A percentile compares a stretch with the other conserved stretches of the same genome.
phyloP scores from a whole-genome alignment of 179 eudicot genomes.

The Silene vulgaris region DNA sequence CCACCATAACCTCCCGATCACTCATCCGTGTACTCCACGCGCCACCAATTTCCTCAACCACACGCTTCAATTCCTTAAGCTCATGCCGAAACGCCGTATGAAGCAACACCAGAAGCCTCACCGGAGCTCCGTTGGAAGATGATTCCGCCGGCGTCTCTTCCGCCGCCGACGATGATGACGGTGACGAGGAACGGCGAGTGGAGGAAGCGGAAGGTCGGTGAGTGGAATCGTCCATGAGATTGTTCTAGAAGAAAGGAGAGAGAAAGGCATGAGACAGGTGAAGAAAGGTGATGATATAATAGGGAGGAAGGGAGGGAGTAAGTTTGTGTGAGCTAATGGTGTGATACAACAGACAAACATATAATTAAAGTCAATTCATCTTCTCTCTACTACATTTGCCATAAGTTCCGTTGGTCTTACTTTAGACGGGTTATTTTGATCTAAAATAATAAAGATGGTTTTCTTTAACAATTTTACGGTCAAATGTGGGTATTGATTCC shows the following conservation, averaged over 20 bases:
- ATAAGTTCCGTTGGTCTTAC: too few species aligned
- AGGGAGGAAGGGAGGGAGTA: too few species aligned
- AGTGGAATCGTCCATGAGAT: constrained; percentile 28
- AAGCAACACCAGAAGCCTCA: constrained; percentile 42
- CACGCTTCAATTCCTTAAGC: constrained; percentile 41
- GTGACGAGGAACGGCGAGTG: not conserved
- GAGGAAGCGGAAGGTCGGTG: constrained; percentile 7
- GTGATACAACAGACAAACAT: too few species aligned
- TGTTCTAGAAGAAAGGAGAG: constrained; percentile 21
- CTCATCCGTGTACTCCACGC: constrained; percentile 22
- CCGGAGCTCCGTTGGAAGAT: constrained; percentile 19
- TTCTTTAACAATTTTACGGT: too few species aligned
- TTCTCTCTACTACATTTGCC: too few species aligned
- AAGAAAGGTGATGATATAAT: too few species aligned
- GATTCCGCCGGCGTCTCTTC: not conserved
- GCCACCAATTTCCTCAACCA: constrained; percentile 26
- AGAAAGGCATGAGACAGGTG: constrained; percentile 35
- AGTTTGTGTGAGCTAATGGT: too few species aligned
- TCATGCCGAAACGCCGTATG: constrained; percentile 68
- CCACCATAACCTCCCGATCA: constrained; percentile 25
- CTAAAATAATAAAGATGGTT: too few species aligned
- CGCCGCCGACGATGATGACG: not conserved
- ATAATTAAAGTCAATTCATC: too few species aligned
- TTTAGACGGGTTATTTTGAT: too few species aligned
- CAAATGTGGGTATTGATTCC: too few species aligned